Percentiles rank a stretch among this genome's conserved stretches.
These are phyloP conservation scores for Sporothrix luriei DNA, from an alignment of 2,329 filamentous ascomycete species.

Conservation along the genomic window DNA sequence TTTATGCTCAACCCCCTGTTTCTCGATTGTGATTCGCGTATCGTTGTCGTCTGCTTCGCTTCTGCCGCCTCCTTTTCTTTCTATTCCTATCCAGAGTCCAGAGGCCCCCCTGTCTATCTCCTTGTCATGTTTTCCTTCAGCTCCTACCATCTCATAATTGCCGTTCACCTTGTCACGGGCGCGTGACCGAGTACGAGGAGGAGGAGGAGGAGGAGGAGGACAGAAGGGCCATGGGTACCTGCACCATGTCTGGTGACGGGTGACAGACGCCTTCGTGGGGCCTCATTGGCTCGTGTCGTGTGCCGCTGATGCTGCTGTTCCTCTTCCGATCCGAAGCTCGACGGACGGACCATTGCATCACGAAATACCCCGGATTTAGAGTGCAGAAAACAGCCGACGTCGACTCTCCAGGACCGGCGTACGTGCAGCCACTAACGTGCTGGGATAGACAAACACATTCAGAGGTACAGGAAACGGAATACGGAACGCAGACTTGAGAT, in stretches of 20 bases:
- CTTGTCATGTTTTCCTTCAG: background rate
- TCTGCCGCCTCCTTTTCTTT: background rate
- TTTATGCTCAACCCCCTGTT: background rate
- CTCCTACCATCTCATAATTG: background rate
- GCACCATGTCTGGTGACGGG: constrained; percentile 15
- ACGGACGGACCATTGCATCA: background rate
- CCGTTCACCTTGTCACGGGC: no score
- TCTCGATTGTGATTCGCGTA: background rate
- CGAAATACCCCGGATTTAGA: background rate
- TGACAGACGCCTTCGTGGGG: background rate
- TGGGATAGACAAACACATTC: background rate
- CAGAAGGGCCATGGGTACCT: constrained; percentile 8
- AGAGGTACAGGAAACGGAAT: no score
- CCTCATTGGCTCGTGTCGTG: background rate
- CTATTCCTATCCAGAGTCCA: background rate
- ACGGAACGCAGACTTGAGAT: background rate
- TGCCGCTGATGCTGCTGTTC: background rate
- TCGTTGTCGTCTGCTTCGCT: background rate
- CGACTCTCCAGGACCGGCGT: background rate
- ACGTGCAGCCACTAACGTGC: background rate
- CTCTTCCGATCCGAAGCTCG: constrained; percentile 3
- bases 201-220: constrained; percentile 1
- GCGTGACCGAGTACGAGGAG: constrained; percentile 17
- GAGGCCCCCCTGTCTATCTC: background rate
- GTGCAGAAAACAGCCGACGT: background rate